Evolutionary conservation across 768 basidiomycete species (phyloP).

Genomic region (Podaxis pistillaris): DNA sequence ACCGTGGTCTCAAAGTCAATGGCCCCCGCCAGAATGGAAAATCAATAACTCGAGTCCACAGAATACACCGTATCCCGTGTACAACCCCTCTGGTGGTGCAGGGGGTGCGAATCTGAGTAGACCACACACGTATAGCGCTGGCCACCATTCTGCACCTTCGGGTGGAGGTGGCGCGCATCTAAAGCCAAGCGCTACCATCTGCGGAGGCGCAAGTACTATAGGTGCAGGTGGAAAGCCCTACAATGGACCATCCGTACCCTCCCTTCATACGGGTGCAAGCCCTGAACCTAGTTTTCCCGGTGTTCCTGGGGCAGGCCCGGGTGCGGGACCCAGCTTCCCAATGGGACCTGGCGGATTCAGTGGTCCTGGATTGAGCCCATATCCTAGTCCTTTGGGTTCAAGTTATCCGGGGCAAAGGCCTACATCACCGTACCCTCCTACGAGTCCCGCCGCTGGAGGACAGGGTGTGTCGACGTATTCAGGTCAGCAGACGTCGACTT

Average conservation of each 20-base stretch:
- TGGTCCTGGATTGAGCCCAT: neutral
- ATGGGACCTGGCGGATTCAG: neutral
- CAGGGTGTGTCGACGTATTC: slow-evolving; percentile 5
- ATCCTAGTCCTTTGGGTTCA: neutral
- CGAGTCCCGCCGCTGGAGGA: neutral
- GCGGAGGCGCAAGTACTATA: slow-evolving; percentile 14
- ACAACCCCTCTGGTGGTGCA: slow-evolving; percentile 12
- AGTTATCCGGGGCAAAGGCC: slow-evolving; percentile 6
- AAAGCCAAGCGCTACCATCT: slow-evolving; percentile 25
- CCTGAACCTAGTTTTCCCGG: neutral
- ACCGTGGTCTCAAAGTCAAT: slow-evolving; percentile 30
- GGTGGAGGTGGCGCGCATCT: slow-evolving; percentile 18
- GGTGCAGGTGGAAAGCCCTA: neutral
- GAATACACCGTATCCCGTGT: slow-evolving; percentile 17
- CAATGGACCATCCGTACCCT: neutral
- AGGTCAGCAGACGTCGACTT: slow-evolving; percentile 17
- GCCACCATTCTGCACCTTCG: slow-evolving; percentile 15
- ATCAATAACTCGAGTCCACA: slow-evolving; percentile 19
- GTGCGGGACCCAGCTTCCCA: neutral
- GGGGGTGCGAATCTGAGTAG: slow-evolving; percentile 33
- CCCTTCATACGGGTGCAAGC: slow-evolving; percentile 3
- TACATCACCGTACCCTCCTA: neutral
- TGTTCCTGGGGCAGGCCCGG: neutral
- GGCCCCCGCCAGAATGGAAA: slow-evolving; percentile 47
- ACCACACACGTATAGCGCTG: slow-evolving; percentile 29